Percentiles rank a stretch among this genome's conserved stretches.
Evolutionary conservation across 176 grass and related monocot species (phyloP).

Genomic region (Raddia guianensis): DNA sequence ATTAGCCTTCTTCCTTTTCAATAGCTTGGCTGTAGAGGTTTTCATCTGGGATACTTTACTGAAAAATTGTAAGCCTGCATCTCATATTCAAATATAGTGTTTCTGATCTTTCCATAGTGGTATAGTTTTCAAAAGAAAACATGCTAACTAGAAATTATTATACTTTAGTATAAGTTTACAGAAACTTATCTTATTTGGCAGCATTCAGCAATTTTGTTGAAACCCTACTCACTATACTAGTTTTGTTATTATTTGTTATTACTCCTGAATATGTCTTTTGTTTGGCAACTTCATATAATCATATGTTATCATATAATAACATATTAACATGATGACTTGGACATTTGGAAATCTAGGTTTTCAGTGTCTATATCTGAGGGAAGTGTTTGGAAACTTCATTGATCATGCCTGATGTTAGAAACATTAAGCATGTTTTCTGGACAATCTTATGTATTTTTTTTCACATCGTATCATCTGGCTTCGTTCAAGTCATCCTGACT

Average conservation of each 20-base stretch:
- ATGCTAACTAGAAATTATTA: slow-evolving; percentile 1
- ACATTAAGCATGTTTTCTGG: slow-evolving; percentile 17
- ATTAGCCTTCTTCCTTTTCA: slow-evolving; percentile 19
- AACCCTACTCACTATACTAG: background rate
- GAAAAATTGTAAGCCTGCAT: slow-evolving; percentile 7
- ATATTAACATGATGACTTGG: slow-evolving; percentile 10
- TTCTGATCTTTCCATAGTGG: background rate
- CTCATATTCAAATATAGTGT: background rate
- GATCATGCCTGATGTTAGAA: slow-evolving; percentile 6
- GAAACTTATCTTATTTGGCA: background rate
- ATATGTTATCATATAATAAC: background rate
- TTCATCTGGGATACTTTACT: slow-evolving; percentile 31
- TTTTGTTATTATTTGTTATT: slow-evolving; percentile 19
- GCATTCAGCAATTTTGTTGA: slow-evolving; percentile 17
- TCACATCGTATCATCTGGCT: slow-evolving; percentile 4
- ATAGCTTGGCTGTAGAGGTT: slow-evolving; percentile 5
- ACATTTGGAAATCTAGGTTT: slow-evolving; percentile 2
- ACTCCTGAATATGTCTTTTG: slow-evolving; percentile 4
- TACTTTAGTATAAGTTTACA: slow-evolving; percentile 1
- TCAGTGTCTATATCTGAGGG: background rate
- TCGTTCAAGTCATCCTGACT: slow-evolving; percentile 32
- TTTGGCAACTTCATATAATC: background rate
- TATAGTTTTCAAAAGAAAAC: slow-evolving; percentile 30
- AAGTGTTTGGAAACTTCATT: slow-evolving; percentile 1
- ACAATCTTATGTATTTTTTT: background rate